Conservation (phyloP, 495 filamentous ascomycete species). For the Talaromyces wortmannii region DNA sequence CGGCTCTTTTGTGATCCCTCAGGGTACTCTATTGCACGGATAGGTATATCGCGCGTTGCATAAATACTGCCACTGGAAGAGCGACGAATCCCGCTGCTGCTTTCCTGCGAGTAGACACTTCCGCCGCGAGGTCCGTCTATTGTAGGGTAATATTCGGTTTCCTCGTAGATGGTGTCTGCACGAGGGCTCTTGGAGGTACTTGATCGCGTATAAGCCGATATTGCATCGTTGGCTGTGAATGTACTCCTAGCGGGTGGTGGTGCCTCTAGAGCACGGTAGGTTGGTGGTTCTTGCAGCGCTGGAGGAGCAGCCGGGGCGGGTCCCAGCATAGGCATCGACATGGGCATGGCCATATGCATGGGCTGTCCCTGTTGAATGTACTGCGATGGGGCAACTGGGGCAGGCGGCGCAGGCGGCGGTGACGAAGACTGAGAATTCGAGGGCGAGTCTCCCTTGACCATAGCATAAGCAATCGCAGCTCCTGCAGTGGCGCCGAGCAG, state of each 20-base stretch:
- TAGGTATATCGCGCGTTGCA: conserved; percentile 22
- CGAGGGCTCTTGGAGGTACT: conserved; percentile 31
- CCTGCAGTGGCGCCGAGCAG: conserved; percentile 72
- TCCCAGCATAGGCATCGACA: conserved; percentile 7
- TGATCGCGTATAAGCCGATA: conserved; percentile 25
- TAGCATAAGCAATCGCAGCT: conserved; percentile 67
- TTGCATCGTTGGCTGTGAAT: conserved; percentile 24
- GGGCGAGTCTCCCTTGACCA: conserved; percentile 46
- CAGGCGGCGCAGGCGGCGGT: background rate
- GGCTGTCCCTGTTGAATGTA: conserved; percentile 22
- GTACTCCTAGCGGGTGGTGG: conserved; percentile 26
- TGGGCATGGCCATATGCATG: conserved; percentile 13
- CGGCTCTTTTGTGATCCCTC: conserved; percentile 13
- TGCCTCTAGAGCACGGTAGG: conserved; percentile 34
- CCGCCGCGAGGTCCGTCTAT: conserved; percentile 3
- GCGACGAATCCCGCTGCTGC: conserved; percentile 16
- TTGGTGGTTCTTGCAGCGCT: conserved; percentile 12
- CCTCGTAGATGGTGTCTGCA: conserved; percentile 37
- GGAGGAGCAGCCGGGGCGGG: background rate
- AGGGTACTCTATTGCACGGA: conserved; percentile 38
- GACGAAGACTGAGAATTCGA: conserved; percentile 12
- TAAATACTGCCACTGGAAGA: conserved; percentile 33
- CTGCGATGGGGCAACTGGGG: conserved; percentile 14
- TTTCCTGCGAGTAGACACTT: conserved; percentile 25
- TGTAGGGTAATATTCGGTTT: conserved; percentile 25